These are phyloP conservation scores for Conticribra guillardii DNA, from an alignment of 108 stramenopile genomes.

Conservation along the genomic window DNA sequence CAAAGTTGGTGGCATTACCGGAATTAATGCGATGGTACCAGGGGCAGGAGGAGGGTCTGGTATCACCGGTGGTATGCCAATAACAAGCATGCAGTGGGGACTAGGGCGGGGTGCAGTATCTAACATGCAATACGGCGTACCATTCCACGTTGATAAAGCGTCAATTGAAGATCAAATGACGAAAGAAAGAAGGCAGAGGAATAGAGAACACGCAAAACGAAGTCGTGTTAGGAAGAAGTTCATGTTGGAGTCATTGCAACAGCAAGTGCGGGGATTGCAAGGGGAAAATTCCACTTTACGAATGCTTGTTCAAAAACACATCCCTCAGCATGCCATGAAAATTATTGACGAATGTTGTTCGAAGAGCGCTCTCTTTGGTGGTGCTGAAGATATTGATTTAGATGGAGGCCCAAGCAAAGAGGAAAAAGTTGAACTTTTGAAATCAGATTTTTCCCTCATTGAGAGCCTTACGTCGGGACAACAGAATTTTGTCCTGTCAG, in stretches of 20 bases:
- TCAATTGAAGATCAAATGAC: conserved; percentile 53
- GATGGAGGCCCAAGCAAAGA: conserved; percentile 18
- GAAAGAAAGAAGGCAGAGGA: conserved; percentile 88
- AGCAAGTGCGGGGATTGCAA: conserved; percentile 89
- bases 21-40: not conserved
- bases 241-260: conserved; percentile 95
- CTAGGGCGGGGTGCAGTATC: not conserved
- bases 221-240: conserved; percentile 98
- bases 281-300: conserved; percentile 86
- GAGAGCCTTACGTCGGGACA: conserved; percentile 81
- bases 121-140: conserved; percentile 14
- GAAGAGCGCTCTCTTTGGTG: conserved; percentile 71
- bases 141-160: conserved; percentile 21
- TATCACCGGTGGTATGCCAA: not conserved
- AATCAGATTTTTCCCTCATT: conserved; percentile 86
- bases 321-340: conserved; percentile 77
- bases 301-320: conserved; percentile 80
- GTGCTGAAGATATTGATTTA: conserved; percentile 5
- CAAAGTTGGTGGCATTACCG: conserved; percentile 22
- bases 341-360: conserved; percentile 85
- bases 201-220: conserved; percentile 97
- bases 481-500: conserved; percentile 91
- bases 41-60: not conserved
- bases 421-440: conserved; percentile 48
- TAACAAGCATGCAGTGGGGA: conserved; percentile 6